Evolutionary conservation across 1,139 yeast genomes (phyloP), one percentile per base, ranked within the genome.

Genomic region (Yamadazyma atmosphaerica): DNA sequence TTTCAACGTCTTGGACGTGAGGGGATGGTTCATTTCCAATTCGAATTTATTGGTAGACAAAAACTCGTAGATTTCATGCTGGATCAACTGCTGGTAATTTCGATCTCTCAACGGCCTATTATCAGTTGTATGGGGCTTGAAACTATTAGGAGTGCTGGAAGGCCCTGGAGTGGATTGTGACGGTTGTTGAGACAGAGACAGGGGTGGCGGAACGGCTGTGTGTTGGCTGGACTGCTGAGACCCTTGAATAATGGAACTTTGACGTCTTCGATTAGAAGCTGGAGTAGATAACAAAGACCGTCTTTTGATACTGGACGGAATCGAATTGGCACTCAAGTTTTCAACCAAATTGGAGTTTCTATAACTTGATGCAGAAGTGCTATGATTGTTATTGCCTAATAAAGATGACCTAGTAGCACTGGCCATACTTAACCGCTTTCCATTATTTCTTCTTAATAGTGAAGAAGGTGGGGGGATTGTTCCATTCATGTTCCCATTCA

Each of bases 31-130:
- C 71, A 82, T 82, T 44, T 84, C 90, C 22, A 77, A 62, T 52
- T 85, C 95, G 58, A 86, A 89, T 54, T 77, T 76, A 55, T 83
- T 77, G 6, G 65, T 62, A 11, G 74, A 64, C 35, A 89, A 64
- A 56, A 79, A 90, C 30, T 82, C 85, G 51, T 76, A 77, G 15
- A 87, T 74, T 38, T 81, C 86, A 42, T 80, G 82, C 51, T 79
- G 87, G 43, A 84, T 73, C 15, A 76, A 63, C 34, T 63, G 64
- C 56, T 86, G 94, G 56, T 79, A 87, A 45, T 72, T 73, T 45
- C 75, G 76, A 56, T 88, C 96, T 41, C 90, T 69, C 23, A 88
- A 60, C 2, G 96, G 96, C 32, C 97, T 69, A 17, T 86, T 85
- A 60, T 88, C 96, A 4, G 16, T 11, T 14, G n/a, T n/a, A n/a